Base-by-base conservation (phyloP, 2,329 filamentous ascomycete genomes). In the Fusarium chuoi region DNA sequence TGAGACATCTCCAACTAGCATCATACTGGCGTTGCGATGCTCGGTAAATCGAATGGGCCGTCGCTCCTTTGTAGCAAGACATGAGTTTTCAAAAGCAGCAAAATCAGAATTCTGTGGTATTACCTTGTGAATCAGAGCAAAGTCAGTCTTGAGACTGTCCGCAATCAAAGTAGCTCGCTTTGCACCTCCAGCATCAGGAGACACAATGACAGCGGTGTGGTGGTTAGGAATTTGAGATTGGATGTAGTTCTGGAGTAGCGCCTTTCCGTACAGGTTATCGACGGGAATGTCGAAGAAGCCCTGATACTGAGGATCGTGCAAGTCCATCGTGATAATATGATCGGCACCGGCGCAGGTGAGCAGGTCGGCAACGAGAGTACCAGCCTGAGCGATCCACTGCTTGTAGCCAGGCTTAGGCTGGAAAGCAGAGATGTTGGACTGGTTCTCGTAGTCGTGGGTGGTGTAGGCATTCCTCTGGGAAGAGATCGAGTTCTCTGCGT, bases 251-350 rank as follows among this genome's bases (percentile, higher is more conserved):
- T 92, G 90, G 61, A 93, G 86, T 57, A 95, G 85, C 56, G 93
- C 92, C 77, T 93, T 91, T 64, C 92, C 96, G 84, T 98, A 98
- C 24, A 99, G 88, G 82, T 99, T 99, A 85, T 99, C 96, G 64
- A 99, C 96, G 6, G 96, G 96, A 66, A 98, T 98, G 80, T 99
- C 96, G 81, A 99, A 98, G 87, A 98, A 99, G 61, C 96, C 96
- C 84, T 99, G 96, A 80, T 98, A 98, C 83, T 99, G 95, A 46
- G 94, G 93, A 82, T 98, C 96, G 81, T 96, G 94, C 59, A 99
- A 89, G 81, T 99, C 96, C 93, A 99, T 97, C 38, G 96, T 98
- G 81, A 98, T 98, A 81, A 97, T 92, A 83, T 98, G 96, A 82
- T 99, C 96, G 51, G 96, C 95, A 74, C 96, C 96, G 73, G 96